Percentiles rank a stretch among this genome's conserved stretches.
These are phyloP conservation scores for Eucalyptus pauciflora DNA, from an alignment of 345 rosid species.

Conservation along the genomic window DNA sequence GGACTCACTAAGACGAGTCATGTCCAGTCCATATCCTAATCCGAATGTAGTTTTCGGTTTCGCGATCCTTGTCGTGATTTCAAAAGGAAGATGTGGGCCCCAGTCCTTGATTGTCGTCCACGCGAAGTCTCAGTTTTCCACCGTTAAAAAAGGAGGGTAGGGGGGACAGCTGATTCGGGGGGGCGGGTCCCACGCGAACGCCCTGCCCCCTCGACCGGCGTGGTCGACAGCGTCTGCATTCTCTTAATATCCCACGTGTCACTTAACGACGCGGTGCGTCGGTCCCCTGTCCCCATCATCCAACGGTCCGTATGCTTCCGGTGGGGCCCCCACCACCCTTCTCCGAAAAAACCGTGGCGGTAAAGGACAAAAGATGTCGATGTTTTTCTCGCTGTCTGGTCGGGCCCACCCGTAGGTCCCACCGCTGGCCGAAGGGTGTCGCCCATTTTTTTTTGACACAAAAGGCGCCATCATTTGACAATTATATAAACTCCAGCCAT, in stretches of 20 bases:
- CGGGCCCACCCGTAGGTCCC: neutral
- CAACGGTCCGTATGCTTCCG: neutral
- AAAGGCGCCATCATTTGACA: neutral
- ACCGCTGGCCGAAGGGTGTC: neutral
- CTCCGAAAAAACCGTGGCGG: neutral
- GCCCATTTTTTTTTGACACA: neutral
- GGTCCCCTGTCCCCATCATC: neutral
- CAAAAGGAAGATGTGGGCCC: neutral
- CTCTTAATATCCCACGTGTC: neutral
- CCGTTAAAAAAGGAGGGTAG: neutral
- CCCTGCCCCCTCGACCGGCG: neutral
- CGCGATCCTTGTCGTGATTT: neutral
- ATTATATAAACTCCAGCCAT: neutral
- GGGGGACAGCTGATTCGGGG: neutral
- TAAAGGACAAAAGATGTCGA: neutral
- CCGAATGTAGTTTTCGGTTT: neutral
- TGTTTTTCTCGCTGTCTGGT: neutral
- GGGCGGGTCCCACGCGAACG: neutral
- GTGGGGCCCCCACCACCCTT: neutral
- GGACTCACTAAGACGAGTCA: neutral
- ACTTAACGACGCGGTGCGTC: neutral
- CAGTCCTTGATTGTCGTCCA: neutral
- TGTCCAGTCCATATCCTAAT: neutral
- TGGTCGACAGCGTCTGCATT: neutral
- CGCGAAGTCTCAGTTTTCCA: neutral